Evolutionary conservation across 208 protist species (phyloP).

Genomic region (Zelonia costaricensis): DNA sequence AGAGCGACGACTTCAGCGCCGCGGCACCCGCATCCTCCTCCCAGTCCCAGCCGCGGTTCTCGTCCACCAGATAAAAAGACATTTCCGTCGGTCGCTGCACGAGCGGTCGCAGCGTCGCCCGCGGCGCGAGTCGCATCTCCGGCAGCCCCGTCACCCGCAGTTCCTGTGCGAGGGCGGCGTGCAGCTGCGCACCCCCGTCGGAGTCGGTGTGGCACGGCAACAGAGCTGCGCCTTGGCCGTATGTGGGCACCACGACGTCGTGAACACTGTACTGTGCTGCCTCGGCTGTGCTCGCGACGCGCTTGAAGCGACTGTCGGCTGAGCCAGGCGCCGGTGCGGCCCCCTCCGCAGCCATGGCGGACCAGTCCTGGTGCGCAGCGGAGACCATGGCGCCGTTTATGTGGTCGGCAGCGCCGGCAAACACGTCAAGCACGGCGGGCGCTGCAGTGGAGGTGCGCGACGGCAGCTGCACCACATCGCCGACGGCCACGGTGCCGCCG

Average conservation of each 20-base stretch:
- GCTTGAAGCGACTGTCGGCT: conserved; percentile 7
- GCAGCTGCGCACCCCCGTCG: conserved; percentile 21
- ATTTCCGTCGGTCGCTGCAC: conserved; percentile 38
- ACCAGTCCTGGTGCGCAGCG: conserved; percentile 52
- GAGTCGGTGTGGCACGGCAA: conserved; percentile 7
- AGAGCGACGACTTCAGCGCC: conserved; percentile 43
- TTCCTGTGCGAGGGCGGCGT: conserved; percentile 42
- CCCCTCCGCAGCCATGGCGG: conserved; percentile 7
- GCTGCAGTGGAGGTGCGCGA: too few species aligned
- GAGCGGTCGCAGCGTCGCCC: conserved; percentile 58
- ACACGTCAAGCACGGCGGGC: conserved; percentile 33
- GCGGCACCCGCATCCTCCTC: conserved; percentile 32
- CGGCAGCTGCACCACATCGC: conserved; percentile 60
- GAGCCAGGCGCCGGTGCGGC: neutral
- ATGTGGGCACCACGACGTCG: conserved; percentile 75
- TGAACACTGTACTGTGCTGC: conserved; percentile 41
- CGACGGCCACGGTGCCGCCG: conserved; percentile 41
- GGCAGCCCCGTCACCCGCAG: conserved; percentile 57
- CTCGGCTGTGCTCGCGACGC: conserved; percentile 39
- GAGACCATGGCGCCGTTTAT: conserved; percentile 63
- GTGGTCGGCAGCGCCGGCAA: conserved; percentile 68
- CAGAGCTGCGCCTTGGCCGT: conserved; percentile 24
- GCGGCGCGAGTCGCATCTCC: conserved; percentile 53
- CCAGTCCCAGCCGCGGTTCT: conserved; percentile 79
- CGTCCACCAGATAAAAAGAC: conserved; percentile 64